Evolutionary conservation across 805 yeast genomes (phyloP).

Genomic region (Hanseniaspora guilliermondii): DNA sequence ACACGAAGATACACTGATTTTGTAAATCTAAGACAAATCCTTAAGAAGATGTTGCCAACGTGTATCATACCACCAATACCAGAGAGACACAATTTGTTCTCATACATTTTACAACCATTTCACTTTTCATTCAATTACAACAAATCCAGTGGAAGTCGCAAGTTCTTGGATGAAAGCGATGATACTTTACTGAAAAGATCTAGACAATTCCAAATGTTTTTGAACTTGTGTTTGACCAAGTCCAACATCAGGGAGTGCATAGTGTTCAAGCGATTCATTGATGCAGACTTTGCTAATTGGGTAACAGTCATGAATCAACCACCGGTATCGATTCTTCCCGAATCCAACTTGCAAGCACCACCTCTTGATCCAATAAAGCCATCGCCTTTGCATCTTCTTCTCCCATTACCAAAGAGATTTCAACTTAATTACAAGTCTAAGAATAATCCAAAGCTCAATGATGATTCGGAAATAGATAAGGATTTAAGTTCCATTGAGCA

Average conservation of each 20-base stretch:
- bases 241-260: slow-evolving; percentile 43
- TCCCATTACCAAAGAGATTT: slow-evolving; percentile 44
- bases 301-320: slow-evolving; percentile 53
- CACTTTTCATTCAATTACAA: slow-evolving; percentile 10
- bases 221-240: slow-evolving; percentile 59
- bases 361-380: slow-evolving; percentile 49
- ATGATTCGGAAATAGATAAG: slow-evolving; percentile 17
- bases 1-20: slow-evolving; percentile 87
- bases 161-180: slow-evolving; percentile 33
- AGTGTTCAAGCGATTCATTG: slow-evolving; percentile 65
- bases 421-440: slow-evolving; percentile 27
- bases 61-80: slow-evolving; percentile 89
- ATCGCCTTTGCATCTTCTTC: slow-evolving; percentile 45
- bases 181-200: slow-evolving; percentile 39
- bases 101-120: slow-evolving; percentile 33
- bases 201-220: slow-evolving; percentile 60
- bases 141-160: slow-evolving; percentile 28
- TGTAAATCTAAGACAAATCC: slow-evolving; percentile 61
- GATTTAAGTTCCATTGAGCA: slow-evolving; percentile 21
- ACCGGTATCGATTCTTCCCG: slow-evolving; percentile 42
- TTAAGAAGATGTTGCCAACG: slow-evolving; percentile 66
- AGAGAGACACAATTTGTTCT: slow-evolving; percentile 56
- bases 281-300: slow-evolving; percentile 70
- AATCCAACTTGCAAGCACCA: slow-evolving; percentile 43
- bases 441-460: slow-evolving; percentile 20